These are phyloP conservation scores for Boletus eberwhitei DNA, from an alignment of 768 basidiomycete genomes.

Conservation along the genomic window DNA sequence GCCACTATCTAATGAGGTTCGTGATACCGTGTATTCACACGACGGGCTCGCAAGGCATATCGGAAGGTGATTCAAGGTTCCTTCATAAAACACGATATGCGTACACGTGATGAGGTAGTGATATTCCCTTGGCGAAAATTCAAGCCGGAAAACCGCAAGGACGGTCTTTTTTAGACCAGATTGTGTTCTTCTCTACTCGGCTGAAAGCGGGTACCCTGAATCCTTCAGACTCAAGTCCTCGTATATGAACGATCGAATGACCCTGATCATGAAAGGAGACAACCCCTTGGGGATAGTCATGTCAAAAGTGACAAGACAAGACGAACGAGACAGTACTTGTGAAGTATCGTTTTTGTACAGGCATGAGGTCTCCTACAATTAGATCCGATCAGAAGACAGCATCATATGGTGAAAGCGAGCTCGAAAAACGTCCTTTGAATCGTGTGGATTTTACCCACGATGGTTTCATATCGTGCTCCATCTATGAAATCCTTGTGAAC, in stretches of 20 bases:
- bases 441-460: conserved; percentile 22
- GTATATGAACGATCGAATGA: background rate
- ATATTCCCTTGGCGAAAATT: background rate
- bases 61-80: conserved; percentile 3
- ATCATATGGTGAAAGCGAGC: conserved; percentile 26
- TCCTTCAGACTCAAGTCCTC: background rate
- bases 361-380: no score
- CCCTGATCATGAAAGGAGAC: conserved; percentile 6
- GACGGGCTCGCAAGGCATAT: conserved; percentile 9
- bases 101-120: background rate
- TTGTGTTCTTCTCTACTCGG: background rate
- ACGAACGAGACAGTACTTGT: no score
- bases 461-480: conserved; percentile 18
- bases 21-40: conserved; percentile 21
- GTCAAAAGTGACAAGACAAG: no score
- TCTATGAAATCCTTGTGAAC: conserved; percentile 22
- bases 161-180: conserved; percentile 13
- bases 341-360: no score
- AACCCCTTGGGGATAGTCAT: background rate
- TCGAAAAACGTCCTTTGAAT: conserved; percentile 19
- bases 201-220: background rate
- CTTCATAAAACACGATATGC: conserved; percentile 14
- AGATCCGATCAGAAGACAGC: conserved; percentile 27
- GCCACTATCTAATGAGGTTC: conserved; percentile 15
- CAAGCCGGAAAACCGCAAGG: background rate